Percentiles rank a stretch among this genome's conserved stretches.
phyloP scores from a whole-genome alignment of 2,329 filamentous ascomycete genomes.

The Colletotrichum agaves region DNA sequence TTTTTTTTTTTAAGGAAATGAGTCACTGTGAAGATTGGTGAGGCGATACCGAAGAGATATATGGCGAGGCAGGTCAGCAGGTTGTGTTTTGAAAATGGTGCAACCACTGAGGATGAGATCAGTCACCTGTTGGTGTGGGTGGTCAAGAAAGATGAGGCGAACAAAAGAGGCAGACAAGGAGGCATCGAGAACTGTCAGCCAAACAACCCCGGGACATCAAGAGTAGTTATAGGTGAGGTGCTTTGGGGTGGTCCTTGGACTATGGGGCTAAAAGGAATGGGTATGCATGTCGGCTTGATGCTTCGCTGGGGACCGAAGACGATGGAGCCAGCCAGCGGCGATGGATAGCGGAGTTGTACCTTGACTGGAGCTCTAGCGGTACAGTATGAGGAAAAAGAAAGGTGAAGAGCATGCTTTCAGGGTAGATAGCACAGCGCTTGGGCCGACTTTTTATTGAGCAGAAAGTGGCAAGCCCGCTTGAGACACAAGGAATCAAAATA shows the following conservation, averaged over 20 bases:
- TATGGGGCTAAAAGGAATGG: conserved; percentile 33
- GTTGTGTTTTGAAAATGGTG: conserved; percentile 38
- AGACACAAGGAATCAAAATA: conserved; percentile 39
- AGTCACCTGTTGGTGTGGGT: conserved; percentile 39
- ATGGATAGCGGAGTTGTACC: conserved; percentile 14
- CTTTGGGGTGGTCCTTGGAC: conserved; percentile 28
- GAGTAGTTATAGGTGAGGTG: conserved; percentile 37
- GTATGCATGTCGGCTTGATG: conserved; percentile 36
- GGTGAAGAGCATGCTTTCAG: conserved; percentile 33
- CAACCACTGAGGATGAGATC: conserved; percentile 28
- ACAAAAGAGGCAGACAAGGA: conserved; percentile 40
- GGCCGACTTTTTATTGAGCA: conserved; percentile 35
- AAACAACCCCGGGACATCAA: conserved; percentile 31
- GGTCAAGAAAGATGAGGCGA: conserved; percentile 44
- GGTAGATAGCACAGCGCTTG: conserved; percentile 29
- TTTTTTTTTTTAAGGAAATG: conserved; percentile 48
- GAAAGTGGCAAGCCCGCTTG: conserved; percentile 35
- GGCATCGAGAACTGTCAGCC: conserved; percentile 25
- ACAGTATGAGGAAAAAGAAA: conserved; percentile 38
- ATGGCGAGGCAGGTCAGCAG: conserved; percentile 44
- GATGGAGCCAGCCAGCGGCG: conserved; percentile 25
- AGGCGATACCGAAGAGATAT: conserved; percentile 53
- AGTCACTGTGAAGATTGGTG: conserved; percentile 57
- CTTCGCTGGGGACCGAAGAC: conserved; percentile 26
- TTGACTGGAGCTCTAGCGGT: conserved; percentile 4